A percentile compares a stretch with the other conserved stretches of the same genome.
Evolutionary conservation across 164 flowering plant genomes (phyloP).

Genomic region (Umbellularia californica): DNA sequence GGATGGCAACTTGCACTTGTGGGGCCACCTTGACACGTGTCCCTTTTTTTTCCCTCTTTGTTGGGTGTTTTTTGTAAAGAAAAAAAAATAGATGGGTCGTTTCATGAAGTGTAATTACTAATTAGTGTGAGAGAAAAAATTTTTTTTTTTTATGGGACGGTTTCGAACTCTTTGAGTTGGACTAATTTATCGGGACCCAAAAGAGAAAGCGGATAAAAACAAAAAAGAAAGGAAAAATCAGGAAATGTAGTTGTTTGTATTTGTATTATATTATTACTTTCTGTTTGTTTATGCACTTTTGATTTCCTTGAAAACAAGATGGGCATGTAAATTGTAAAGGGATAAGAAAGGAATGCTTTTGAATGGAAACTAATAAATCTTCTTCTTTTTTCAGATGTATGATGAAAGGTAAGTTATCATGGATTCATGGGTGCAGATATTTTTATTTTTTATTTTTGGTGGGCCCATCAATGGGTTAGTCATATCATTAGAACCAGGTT

Average conservation of each 20-base stretch:
- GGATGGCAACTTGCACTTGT: neutral
- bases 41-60: neutral
- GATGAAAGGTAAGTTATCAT: no score
- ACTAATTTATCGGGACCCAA: no score
- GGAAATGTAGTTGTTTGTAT: neutral
- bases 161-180: rapidly evolving
- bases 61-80: neutral
- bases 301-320: neutral
- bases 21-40: neutral
- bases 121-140: neutral
- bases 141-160: neutral
- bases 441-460: neutral
- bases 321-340: neutral
- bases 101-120: neutral
- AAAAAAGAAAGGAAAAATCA: neutral
- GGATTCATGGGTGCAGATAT: no score
- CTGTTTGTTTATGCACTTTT: no score
- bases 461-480: neutral
- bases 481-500: neutral
- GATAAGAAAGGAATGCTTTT: neutral
- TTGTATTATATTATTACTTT: neutral
- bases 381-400: no score
- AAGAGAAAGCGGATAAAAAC: no score
- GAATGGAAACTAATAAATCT: neutral
- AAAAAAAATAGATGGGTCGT: neutral